A percentile compares a stretch with the other conserved stretches of the same genome.
Conservation (phyloP, 768 basidiomycete species). For the Psilocybe azurescens region DNA sequence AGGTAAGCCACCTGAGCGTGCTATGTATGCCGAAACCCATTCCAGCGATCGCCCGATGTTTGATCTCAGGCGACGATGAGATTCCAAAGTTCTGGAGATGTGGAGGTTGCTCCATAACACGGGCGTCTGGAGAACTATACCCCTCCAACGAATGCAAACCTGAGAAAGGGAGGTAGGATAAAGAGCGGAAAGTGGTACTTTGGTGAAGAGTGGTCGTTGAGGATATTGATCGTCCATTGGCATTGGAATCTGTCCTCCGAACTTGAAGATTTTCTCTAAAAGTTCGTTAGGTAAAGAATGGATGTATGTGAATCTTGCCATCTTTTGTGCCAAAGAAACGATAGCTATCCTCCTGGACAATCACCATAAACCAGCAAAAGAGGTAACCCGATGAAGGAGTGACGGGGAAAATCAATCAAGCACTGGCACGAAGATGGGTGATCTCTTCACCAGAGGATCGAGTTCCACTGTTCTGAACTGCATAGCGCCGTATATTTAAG, state of each 20-base stretch:
- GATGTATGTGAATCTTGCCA: conserved; percentile 16
- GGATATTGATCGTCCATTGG: conserved; percentile 30
- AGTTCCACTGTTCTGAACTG: conserved; percentile 3
- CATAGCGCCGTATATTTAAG: conserved; percentile 16
- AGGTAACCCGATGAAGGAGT: background rate
- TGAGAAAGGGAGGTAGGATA: conserved; percentile 26
- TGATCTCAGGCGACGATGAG: conserved; percentile 27
- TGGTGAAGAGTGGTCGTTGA: conserved; percentile 31
- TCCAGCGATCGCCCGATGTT: conserved; percentile 22
- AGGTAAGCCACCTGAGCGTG: conserved; percentile 22
- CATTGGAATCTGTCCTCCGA: conserved; percentile 23
- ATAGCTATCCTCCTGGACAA: background rate
- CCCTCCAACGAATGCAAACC: conserved; percentile 31
- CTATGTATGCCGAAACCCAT: conserved; percentile 29
- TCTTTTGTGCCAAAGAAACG: background rate
- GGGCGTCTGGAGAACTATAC: conserved; percentile 24
- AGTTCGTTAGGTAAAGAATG: conserved; percentile 32
- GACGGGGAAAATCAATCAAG: background rate
- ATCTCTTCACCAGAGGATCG: conserved; percentile 9
- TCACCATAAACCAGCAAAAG: conserved; percentile 1
- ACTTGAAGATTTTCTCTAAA: conserved; percentile 30
- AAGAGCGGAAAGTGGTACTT: conserved; percentile 21
- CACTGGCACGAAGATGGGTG: conserved; percentile 5
- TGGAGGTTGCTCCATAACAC: conserved; percentile 28
- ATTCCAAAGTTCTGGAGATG: conserved; percentile 26